Conservation (phyloP, 169 alveolate genomes). For the Plasmodium adleri region DNA sequence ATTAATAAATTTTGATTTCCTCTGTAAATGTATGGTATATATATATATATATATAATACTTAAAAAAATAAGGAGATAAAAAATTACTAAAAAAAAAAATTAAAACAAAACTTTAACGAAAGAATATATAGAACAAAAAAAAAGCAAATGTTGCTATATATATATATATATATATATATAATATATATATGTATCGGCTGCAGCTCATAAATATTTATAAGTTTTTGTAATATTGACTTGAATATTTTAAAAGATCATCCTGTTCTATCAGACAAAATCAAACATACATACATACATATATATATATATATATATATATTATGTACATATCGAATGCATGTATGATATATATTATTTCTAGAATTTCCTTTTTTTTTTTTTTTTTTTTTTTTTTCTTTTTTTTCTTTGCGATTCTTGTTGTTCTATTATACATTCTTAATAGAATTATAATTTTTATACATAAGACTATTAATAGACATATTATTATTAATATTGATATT, state of each 20-base stretch:
- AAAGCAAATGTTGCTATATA: not conserved
- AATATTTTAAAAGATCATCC: no score
- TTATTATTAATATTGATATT: not conserved
- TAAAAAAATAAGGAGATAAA: conserved; percentile 7
- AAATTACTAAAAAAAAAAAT: not conserved
- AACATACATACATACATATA: no score
- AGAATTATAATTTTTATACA: not conserved
- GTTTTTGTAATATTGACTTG: no score
- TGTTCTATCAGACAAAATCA: no score
- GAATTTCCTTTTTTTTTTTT: not conserved
- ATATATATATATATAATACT: no score
- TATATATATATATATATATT: no score
- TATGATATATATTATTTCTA: not conserved
- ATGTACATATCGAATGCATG: no score
- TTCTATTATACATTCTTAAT: conserved; percentile 1
- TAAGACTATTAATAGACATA: not conserved
- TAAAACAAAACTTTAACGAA: not conserved
- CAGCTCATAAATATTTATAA: no score
- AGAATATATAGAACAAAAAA: not conserved
- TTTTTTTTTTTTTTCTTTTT: not conserved
- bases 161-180: no score
- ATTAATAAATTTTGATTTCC: not conserved
- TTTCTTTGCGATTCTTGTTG: not conserved
- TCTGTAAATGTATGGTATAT: no score
- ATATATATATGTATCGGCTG: no score